Base-by-base conservation (phyloP, 139 green algal genomes). In the Gonium pectorale region DNA sequence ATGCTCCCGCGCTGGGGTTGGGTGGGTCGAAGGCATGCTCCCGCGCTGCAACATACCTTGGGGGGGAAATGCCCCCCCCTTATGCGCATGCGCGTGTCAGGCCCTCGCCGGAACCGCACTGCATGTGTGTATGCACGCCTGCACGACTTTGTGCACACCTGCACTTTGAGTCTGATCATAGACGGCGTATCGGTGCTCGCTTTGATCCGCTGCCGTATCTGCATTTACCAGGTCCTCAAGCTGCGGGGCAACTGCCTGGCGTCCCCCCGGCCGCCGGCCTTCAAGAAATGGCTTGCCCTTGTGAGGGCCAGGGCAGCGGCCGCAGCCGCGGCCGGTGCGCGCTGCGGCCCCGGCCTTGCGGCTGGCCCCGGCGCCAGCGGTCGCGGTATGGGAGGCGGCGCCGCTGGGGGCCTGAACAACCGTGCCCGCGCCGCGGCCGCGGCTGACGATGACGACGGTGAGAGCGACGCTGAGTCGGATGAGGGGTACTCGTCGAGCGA, bases 191-290 rank as follows among this genome's bases (percentile, higher is more conserved):
- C 21, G 15, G 27, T 11, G 54, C 54, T 31, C 21, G 54, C 21
- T 63, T 11, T 6, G 21, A 63, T 63, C 21, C 21, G 54, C 54
- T 6, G 21, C 17, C 21, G 21, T n/a, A 6, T 63, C 21, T 31
- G 19, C 21, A 29, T 7, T n/a, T 21, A 13, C 3, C 38, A 73
- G 41, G 79, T 77, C 44, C 31, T 85, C 4, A 85, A 85, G 63
- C 44, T 85, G 21, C 49, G 66, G 2, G 79, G 79, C 37, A 85
- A 85, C 46, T 56, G 37, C n/a, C 64, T 85, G 17, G 2, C 38
- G 9, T 66, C 79, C 2, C 79, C 79, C 2, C 46, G 60, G 35
- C 63, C 79, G 2, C 15, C 37, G 0, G 77, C 62, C 24, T 83
- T 83, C 41, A 83, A 83, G 64, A n/a, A 49, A 33, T 85, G 64